Conservation (phyloP, 163 green algal genomes). For the Scenedesmus sp. region DNA sequence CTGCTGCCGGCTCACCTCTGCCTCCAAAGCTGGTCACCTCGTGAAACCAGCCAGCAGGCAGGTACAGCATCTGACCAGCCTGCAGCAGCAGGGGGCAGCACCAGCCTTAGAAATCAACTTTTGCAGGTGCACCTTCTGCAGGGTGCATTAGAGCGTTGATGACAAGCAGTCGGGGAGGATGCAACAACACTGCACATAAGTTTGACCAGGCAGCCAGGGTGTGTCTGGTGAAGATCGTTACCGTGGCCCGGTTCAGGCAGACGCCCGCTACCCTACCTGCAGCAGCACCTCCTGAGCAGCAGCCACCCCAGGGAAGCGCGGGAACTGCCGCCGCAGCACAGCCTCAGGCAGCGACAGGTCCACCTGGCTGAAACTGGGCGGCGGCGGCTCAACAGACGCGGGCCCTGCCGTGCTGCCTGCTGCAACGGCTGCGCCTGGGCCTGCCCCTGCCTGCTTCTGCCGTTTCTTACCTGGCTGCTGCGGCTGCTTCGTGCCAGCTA, state of each 20-base stretch:
- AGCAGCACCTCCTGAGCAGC: slow-evolving; percentile 36
- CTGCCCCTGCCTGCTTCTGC: slow-evolving; percentile 3
- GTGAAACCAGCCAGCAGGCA: slow-evolving; percentile 91
- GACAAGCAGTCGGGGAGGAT: too few species aligned
- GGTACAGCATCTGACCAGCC: slow-evolving; percentile 81
- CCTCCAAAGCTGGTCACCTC: slow-evolving; percentile 75
- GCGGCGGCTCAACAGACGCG: slow-evolving; percentile 39
- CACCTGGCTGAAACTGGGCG: slow-evolving; percentile 57
- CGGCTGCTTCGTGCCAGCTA: slow-evolving; percentile 7
- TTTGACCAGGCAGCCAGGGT: too few species aligned
- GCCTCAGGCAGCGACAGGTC: slow-evolving; percentile 37
- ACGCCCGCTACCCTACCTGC: background rate
- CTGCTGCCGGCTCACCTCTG: background rate
- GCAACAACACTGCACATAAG: background rate
- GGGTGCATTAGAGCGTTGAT: background rate
- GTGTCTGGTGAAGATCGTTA: too few species aligned
- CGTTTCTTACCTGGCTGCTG: background rate
- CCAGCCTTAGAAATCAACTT: slow-evolving; percentile 51
- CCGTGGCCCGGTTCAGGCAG: too few species aligned
- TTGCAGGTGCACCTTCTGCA: slow-evolving; percentile 46
- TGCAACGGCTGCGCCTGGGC: background rate
- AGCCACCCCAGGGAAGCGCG: slow-evolving; percentile 2
- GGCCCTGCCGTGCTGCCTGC: background rate
- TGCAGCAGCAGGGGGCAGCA: slow-evolving; percentile 60
- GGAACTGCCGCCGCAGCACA: slow-evolving; percentile 15